Conservation (phyloP, 2,329 filamentous ascomycete genomes). For the Fusarium sp. region DNA sequence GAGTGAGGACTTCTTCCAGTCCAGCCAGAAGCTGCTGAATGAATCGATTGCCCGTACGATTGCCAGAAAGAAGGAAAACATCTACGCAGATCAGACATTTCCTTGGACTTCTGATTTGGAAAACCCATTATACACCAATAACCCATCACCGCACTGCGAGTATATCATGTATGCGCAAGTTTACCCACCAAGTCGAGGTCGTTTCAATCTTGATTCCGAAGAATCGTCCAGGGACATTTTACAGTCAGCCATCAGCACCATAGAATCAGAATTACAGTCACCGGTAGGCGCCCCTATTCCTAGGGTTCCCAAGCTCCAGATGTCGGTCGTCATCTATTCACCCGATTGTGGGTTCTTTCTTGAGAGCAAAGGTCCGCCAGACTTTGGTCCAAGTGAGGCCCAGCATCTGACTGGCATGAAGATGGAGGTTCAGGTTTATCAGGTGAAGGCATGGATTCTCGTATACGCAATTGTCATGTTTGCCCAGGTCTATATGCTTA, state of each 20-base stretch:
- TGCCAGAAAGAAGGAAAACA: constrained; percentile 68
- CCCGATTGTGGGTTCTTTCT: constrained; percentile 76
- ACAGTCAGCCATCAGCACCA: constrained; percentile 57
- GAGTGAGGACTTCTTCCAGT: constrained; percentile 64
- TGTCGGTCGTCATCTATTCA: constrained; percentile 73
- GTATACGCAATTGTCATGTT: constrained; percentile 66
- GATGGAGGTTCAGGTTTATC: constrained; percentile 67
- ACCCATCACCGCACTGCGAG: constrained; percentile 82
- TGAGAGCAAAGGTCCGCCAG: constrained; percentile 71
- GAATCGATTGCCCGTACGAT: constrained; percentile 76
- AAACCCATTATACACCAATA: constrained; percentile 66
- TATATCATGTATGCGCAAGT: constrained; percentile 88
- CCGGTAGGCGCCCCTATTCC: constrained; percentile 69
- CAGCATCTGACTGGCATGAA: constrained; percentile 70
- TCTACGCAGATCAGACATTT: constrained; percentile 67
- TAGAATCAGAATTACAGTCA: constrained; percentile 72
- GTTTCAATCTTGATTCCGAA: constrained; percentile 49
- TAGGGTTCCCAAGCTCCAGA: constrained; percentile 65
- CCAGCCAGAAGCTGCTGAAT: constrained; percentile 75
- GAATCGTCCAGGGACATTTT: constrained; percentile 48
- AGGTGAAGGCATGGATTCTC: constrained; percentile 69
- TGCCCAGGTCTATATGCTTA: constrained; percentile 70
- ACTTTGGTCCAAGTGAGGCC: constrained; percentile 61
- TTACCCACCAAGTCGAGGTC: constrained; percentile 62
- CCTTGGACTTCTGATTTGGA: constrained; percentile 82